A percentile compares a stretch with the other conserved stretches of the same genome.
Evolutionary conservation across 768 basidiomycete species (phyloP).

Genomic region (Auriscalpium microsporum): DNA sequence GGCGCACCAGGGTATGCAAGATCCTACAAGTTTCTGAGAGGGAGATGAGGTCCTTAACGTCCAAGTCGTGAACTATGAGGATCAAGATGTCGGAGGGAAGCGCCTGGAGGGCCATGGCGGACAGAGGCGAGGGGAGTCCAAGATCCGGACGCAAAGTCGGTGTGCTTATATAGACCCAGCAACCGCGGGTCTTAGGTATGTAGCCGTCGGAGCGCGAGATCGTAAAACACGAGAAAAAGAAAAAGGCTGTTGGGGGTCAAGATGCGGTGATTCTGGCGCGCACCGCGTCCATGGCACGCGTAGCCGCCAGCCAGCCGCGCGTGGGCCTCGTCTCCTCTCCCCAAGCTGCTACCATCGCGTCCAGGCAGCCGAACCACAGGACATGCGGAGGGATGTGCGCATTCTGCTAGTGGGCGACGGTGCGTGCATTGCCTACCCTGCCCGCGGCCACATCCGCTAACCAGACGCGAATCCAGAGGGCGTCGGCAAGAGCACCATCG

Average conservation of each 20-base stretch:
- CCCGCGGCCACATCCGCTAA: neutral
- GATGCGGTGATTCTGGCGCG: neutral
- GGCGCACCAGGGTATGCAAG: slow-evolving; percentile 8
- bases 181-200: neutral
- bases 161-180: neutral
- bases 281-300: neutral
- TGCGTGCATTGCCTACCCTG: slow-evolving; percentile 27
- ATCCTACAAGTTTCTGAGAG: slow-evolving; percentile 4
- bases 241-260: neutral
- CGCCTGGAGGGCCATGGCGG: slow-evolving; percentile 1
- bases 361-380: slow-evolving; percentile 8
- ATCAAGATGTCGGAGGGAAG: slow-evolving; percentile 11
- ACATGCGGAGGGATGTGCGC: slow-evolving; percentile 87
- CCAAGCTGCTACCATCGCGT: neutral
- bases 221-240: neutral
- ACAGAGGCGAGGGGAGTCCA: neutral
- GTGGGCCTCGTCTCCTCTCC: neutral
- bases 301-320: neutral
- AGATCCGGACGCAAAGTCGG: neutral
- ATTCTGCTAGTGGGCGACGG: slow-evolving; percentile 93
- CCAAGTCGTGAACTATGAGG: slow-evolving; percentile 10
- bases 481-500: slow-evolving; percentile 96
- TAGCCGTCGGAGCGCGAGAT: too few species aligned
- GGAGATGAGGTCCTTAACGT: slow-evolving; percentile 7
- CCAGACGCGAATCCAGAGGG: slow-evolving; percentile 50